phyloP scores from a whole-genome alignment of 2,329 filamentous ascomycete species.

The Ascochyta viciae-villosae region DNA sequence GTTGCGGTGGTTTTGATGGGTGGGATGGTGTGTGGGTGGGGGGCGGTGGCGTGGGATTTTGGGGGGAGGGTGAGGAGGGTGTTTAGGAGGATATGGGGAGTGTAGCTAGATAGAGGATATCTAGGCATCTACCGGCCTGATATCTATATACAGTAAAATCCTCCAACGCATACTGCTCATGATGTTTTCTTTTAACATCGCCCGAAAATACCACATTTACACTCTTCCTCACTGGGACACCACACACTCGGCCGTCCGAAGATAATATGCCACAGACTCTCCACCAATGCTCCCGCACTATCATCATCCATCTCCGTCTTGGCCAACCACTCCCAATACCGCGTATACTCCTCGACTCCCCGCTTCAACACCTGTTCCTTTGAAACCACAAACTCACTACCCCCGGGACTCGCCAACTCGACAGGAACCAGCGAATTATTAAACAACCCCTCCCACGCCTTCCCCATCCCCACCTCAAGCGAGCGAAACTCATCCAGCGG shows the following conservation, averaged over 20 bases:
- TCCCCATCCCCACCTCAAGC: slow-evolving; percentile 34
- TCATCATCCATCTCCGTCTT: slow-evolving; percentile 37
- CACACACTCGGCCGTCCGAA: slow-evolving; percentile 31
- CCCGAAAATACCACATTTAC: slow-evolving; percentile 38
- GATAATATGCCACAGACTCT: slow-evolving; percentile 38
- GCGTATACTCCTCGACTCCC: slow-evolving; percentile 39
- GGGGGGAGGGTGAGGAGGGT: no score
- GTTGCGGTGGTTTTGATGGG: no score
- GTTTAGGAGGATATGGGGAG: no score
- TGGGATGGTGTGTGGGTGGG: no score
- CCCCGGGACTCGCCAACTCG: slow-evolving; percentile 55
- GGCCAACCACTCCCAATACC: slow-evolving; percentile 34
- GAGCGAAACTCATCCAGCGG: slow-evolving; percentile 27
- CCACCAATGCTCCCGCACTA: slow-evolving; percentile 31
- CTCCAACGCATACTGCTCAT: no score
- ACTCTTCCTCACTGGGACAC: slow-evolving; percentile 33
- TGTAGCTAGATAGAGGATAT: no score
- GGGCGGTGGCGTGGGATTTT: no score
- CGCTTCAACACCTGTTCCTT: slow-evolving; percentile 34
- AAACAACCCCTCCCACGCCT: slow-evolving; percentile 57
- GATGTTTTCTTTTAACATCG: neutral
- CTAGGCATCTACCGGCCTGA: no score
- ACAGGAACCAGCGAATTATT: slow-evolving; percentile 44
- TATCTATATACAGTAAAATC: no score
- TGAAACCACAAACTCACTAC: slow-evolving; percentile 46